Percentiles rank a stretch among this genome's conserved stretches.
Conservation (phyloP, 2,329 filamentous ascomycete genomes). For the Diaporthe aspalathi region DNA sequence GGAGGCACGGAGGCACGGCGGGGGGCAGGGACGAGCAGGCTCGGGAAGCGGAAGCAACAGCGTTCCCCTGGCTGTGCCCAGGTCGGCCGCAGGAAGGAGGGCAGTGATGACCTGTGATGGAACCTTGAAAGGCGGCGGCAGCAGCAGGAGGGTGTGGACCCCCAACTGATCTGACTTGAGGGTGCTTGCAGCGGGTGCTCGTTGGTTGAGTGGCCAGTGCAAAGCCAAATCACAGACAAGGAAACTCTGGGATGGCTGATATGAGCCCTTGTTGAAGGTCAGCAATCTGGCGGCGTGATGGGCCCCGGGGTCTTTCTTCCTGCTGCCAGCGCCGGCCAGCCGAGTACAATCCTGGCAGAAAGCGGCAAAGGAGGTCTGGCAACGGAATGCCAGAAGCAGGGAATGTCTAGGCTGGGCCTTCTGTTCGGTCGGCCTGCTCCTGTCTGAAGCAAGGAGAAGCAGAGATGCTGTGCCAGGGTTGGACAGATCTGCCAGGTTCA, state of each 20-base stretch:
- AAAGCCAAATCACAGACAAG: conserved; percentile 38
- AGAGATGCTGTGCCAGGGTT: conserved; percentile 34
- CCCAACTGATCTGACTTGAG: conserved; percentile 24
- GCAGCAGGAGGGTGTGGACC: conserved; percentile 29
- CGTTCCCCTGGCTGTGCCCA: conserved; percentile 34
- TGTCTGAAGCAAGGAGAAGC: conserved; percentile 29
- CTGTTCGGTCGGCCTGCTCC: neutral
- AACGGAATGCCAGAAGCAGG: conserved; percentile 13
- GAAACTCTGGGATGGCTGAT: conserved; percentile 28
- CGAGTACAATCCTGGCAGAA: conserved; percentile 18
- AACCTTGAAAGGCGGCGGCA: conserved; percentile 30
- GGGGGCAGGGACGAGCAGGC: conserved; percentile 38
- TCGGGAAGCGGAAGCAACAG: conserved; percentile 34
- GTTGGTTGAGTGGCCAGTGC: conserved; percentile 31
- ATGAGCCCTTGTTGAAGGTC: conserved; percentile 29
- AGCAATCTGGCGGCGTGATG: conserved; percentile 18
- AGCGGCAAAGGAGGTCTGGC: conserved; percentile 22
- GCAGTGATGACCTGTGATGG: conserved; percentile 26
- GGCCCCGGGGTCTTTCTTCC: conserved; percentile 26
- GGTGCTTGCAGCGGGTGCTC: conserved; percentile 28
- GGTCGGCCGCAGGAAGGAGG: conserved; percentile 29
- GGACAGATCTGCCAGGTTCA: conserved; percentile 29
- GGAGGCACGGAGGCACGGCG: conserved; percentile 31
- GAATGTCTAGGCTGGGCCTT: conserved; percentile 31
- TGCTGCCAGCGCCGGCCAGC: conserved; percentile 19